Evolutionary conservation across 192 early-diverging fungal genomes (phyloP), one percentile per base, ranked within the genome.

Genomic region (Gonapodya prolifera): DNA sequence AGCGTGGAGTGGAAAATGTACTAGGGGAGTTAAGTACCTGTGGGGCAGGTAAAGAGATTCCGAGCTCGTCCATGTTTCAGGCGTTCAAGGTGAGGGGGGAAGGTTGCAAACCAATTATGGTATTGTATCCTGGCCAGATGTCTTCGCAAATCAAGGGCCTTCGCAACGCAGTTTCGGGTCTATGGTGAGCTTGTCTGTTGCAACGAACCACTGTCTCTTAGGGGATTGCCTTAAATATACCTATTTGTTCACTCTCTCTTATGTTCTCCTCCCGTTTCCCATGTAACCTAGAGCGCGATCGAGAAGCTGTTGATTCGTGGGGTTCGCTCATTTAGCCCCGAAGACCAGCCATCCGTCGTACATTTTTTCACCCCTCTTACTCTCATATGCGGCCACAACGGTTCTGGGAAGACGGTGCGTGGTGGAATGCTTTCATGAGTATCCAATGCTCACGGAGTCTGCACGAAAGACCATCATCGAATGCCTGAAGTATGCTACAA

Each of bases 321-420:
- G 18, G 90, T 99, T 77, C 95, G 97, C 70, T 97, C 95, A 1
- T 98, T 97, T 82, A 89, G 91, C 81, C 90, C 94, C 0, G 85
- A 94, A 30, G 85, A 86, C 70, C 82, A 87, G 23, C 45, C 45
- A 23, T 84, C 87, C 31, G 88, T 90, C 34, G 92, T 99, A 69
- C 88, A 92, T 34, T 96, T 99, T 79, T 92, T 90, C 75, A 90
- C 92, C 2, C 96, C 96, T 0, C 86, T 98, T 61, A 99, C 98
- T 1, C 84, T 99, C 33, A 98, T 99, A 77, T 91, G 96, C 32
- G 98, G 98, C 0, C 90, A 93, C 80, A 98, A 98, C 81, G 96
- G 96, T 2, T 92, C 93, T 17, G 98, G 98, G 30, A 99, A 98
- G 82, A 99, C 98, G 2, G 90, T 91, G 81, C 71, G 77, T 75